Conservation (phyloP, 768 basidiomycete genomes). For the Chalciporus pseudorubinellus region DNA sequence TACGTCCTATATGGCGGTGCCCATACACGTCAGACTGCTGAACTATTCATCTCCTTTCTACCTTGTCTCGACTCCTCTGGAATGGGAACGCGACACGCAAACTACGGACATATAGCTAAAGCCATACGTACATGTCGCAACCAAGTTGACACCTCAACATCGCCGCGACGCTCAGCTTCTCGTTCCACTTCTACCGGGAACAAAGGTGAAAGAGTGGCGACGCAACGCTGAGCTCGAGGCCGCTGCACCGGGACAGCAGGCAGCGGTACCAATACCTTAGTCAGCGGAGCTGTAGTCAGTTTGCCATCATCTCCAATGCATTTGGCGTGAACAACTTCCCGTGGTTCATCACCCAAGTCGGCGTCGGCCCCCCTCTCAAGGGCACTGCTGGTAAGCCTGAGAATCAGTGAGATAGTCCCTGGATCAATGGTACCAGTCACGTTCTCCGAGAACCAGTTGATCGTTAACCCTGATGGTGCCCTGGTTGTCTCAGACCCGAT, state of each 20-base stretch:
- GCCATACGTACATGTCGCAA: constrained; percentile 28
- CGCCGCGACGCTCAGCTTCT: constrained; percentile 27
- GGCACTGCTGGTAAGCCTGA: background rate
- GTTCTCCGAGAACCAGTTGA: background rate
- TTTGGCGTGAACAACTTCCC: background rate
- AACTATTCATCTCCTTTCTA: background rate
- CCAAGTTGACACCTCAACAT: constrained; percentile 22
- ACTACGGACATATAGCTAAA: constrained; percentile 18
- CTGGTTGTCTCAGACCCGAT: background rate
- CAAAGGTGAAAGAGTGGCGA: constrained; percentile 26
- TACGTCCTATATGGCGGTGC: constrained; percentile 33
- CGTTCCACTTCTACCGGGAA: constrained; percentile 24
- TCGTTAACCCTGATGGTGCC: background rate
- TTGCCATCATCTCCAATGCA: background rate
- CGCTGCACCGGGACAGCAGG: too few relatives aligned
- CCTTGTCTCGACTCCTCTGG: background rate
- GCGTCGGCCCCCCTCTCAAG: background rate
- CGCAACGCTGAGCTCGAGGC: constrained; percentile 10
- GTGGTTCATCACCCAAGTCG: background rate
- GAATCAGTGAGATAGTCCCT: background rate
- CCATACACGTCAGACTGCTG: background rate
- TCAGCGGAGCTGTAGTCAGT: too few relatives aligned
- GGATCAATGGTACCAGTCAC: background rate
- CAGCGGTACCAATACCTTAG: too few relatives aligned
- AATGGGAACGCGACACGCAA: background rate